These are phyloP conservation scores for Penicillium nucicola DNA, from an alignment of 495 filamentous ascomycete genomes.

Conservation along the genomic window DNA sequence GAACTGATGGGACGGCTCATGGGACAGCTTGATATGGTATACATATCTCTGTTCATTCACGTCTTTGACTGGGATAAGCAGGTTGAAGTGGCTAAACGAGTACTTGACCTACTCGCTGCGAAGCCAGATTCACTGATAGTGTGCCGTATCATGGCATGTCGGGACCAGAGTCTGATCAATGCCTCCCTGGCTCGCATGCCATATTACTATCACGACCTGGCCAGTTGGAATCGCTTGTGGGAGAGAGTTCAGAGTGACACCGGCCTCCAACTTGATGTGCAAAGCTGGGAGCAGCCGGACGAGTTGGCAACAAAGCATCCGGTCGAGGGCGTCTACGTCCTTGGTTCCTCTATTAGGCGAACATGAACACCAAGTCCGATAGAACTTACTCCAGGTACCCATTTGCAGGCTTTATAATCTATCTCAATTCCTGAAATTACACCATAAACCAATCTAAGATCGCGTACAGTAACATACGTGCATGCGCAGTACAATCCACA, in stretches of 20 bases:
- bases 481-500: too few relatives aligned
- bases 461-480: too few relatives aligned
- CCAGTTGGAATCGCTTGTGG: constrained; percentile 43
- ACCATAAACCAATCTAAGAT: too few relatives aligned
- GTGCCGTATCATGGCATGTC: constrained; percentile 36
- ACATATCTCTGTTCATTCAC: constrained; percentile 51
- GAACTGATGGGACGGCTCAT: constrained; percentile 21
- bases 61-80: constrained; percentile 49
- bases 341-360: not conserved
- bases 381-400: too few relatives aligned
- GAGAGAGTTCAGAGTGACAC: constrained; percentile 39
- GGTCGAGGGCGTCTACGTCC: not conserved
- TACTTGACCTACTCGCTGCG: constrained; percentile 18
- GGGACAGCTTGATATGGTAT: constrained; percentile 48
- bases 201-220: constrained; percentile 37
- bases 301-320: constrained; percentile 5
- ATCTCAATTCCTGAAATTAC: too few relatives aligned
- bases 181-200: constrained; percentile 6
- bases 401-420: too few relatives aligned
- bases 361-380: not conserved
- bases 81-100: constrained; percentile 33
- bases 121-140: constrained; percentile 36
- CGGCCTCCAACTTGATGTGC: constrained; percentile 30
- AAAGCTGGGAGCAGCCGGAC: constrained; percentile 12
- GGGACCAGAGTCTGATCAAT: constrained; percentile 16